These are phyloP conservation scores for Aureobasidium sp. DNA, from an alignment of 2,329 filamentous ascomycete species.

Conservation along the genomic window DNA sequence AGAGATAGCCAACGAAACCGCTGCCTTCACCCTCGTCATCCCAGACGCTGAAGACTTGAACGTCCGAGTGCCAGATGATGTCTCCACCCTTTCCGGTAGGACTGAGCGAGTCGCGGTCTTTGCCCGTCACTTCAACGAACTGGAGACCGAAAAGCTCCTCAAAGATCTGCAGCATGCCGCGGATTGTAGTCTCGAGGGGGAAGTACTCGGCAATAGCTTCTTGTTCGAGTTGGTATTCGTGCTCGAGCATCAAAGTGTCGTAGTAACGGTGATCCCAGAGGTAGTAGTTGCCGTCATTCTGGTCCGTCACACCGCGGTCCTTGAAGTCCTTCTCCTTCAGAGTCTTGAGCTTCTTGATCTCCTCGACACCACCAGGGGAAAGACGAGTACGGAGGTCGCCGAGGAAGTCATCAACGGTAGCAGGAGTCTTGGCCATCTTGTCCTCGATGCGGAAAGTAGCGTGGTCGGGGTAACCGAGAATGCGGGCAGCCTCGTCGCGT, in stretches of 20 bases:
- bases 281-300: slow-evolving; percentile 63
- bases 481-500: slow-evolving; percentile 67
- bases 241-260: slow-evolving; percentile 69
- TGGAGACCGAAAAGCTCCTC: slow-evolving; percentile 72
- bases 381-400: slow-evolving; percentile 60
- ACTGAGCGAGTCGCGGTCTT: slow-evolving; percentile 60
- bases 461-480: slow-evolving; percentile 70
- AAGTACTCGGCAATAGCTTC: slow-evolving; percentile 78
- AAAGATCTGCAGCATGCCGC: slow-evolving; percentile 74
- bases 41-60: slow-evolving; percentile 78
- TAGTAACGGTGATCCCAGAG: slow-evolving; percentile 79
- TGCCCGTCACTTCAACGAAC: slow-evolving; percentile 62
- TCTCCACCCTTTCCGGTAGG: slow-evolving; percentile 60
- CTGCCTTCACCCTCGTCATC: slow-evolving; percentile 63
- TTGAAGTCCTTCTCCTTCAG: slow-evolving; percentile 65
- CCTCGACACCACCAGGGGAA: slow-evolving; percentile 59
- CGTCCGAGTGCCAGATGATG: slow-evolving; percentile 74
- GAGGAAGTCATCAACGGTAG: slow-evolving; percentile 65
- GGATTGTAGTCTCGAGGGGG: slow-evolving; percentile 63
- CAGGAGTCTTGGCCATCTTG: slow-evolving; percentile 75
- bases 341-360: slow-evolving; percentile 60
- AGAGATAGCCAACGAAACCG: slow-evolving; percentile 72
- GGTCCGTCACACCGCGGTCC: slow-evolving; percentile 45
- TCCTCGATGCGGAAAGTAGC: slow-evolving; percentile 68
- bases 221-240: slow-evolving; percentile 73